Conservation (phyloP, 2,329 filamentous ascomycete genomes). For the Fusarium lateritium region DNA sequence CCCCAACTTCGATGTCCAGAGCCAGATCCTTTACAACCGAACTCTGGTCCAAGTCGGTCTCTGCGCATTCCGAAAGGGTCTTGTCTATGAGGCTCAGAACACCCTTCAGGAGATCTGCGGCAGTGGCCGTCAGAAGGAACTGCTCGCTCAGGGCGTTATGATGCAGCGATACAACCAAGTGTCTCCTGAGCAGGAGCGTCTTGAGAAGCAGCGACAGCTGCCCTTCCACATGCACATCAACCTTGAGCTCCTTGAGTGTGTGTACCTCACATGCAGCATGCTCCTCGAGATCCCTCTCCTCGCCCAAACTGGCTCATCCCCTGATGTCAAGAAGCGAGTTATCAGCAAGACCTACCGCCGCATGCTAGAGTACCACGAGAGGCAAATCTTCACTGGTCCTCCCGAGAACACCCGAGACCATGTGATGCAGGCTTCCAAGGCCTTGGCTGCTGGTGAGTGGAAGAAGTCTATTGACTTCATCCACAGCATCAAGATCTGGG, state of each 20-base stretch:
- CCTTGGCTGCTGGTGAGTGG: slow-evolving; percentile 96
- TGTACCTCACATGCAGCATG: slow-evolving; percentile 99
- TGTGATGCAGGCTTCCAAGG: slow-evolving; percentile 99
- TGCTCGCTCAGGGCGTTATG: slow-evolving; percentile 97
- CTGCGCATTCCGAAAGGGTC: slow-evolving; percentile 96
- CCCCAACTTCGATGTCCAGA: slow-evolving; percentile 94
- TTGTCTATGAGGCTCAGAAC: slow-evolving; percentile 97
- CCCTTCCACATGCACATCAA: slow-evolving; percentile 99
- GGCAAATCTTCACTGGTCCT: slow-evolving; percentile 98
- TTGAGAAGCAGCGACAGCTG: slow-evolving; percentile 96
- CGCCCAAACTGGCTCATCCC: slow-evolving; percentile 95
- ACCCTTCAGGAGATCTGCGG: slow-evolving; percentile 98
- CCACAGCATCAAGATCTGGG: slow-evolving; percentile 99
- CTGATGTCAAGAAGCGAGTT: slow-evolving; percentile 95
- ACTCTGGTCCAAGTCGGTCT: slow-evolving; percentile 98
- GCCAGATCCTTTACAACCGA: slow-evolving; percentile 98
- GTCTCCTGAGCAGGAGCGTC: slow-evolving; percentile 95
- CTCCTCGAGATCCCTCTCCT: slow-evolving; percentile 97
- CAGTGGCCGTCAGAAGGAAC: slow-evolving; percentile 96
- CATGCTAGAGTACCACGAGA: slow-evolving; percentile 99
- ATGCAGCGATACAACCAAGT: slow-evolving; percentile 98
- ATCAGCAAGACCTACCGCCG: slow-evolving; percentile 99
- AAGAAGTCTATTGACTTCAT: slow-evolving; percentile 96
- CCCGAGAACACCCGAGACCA: slow-evolving; percentile 99
- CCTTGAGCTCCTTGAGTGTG: slow-evolving; percentile 96